Percentiles rank a stretch among this genome's conserved stretches.
These are phyloP conservation scores for Aegilops sharonensis DNA, from an alignment of 176 grass and related monocot genomes.

Conservation along the genomic window DNA sequence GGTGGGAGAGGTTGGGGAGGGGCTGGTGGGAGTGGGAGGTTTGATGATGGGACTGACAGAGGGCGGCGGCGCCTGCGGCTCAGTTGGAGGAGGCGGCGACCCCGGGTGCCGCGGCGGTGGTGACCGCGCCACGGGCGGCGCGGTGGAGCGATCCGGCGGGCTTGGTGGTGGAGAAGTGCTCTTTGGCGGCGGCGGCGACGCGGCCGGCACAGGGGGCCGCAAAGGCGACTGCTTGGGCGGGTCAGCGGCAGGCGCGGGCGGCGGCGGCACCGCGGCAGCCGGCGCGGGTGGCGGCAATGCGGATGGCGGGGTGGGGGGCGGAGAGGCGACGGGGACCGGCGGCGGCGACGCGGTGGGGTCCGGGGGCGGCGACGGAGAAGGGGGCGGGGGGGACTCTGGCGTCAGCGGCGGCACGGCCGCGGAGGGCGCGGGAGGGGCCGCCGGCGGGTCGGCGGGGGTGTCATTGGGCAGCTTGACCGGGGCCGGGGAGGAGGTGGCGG, in stretches of 20 bases:
- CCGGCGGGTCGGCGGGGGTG: conserved; percentile 46
- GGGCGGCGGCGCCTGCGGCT: conserved; percentile 35
- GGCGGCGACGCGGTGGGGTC: conserved; percentile 1
- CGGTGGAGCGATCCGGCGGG: conserved; percentile 33
- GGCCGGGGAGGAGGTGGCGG: conserved; percentile 27
- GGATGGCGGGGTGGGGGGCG: conserved; percentile 31
- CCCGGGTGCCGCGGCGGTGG: conserved; percentile 38
- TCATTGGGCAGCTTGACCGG: conserved; percentile 60
- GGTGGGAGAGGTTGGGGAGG: conserved; percentile 34
- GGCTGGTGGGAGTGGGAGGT: conserved; percentile 27
- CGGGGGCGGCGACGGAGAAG: conserved; percentile 24
- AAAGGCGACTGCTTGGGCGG: conserved; percentile 35
- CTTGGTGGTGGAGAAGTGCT: conserved; percentile 16
- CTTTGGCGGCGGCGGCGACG: conserved; percentile 33
- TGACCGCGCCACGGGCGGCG: conserved; percentile 22
- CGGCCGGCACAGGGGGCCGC: background rate
- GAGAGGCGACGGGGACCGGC: conserved; percentile 13
- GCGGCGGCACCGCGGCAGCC: conserved; percentile 23
- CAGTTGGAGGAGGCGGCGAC: conserved; percentile 28
- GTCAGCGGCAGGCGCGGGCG: conserved; percentile 15
- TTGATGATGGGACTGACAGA: conserved; percentile 31
- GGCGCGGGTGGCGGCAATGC: conserved; percentile 38
- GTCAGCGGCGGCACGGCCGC: conserved; percentile 29
- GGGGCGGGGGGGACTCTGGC: conserved; percentile 17
- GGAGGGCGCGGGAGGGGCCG: conserved; percentile 36